These are phyloP conservation scores for Maudiozyma humilis DNA, from an alignment of 1,139 yeast species.

Conservation along the genomic window DNA sequence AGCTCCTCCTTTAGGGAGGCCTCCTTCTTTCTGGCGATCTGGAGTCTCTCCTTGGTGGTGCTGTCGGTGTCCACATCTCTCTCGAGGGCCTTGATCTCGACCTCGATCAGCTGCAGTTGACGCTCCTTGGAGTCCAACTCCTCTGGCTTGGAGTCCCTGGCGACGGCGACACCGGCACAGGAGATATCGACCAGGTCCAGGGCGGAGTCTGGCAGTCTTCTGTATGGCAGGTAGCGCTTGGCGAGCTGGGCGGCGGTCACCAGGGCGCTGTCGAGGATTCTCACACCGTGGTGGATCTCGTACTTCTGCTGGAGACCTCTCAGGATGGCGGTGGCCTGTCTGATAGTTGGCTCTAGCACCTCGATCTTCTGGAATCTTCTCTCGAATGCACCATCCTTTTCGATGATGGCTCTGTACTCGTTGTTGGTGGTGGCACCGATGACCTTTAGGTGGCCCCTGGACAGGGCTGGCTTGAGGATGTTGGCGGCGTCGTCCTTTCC, in stretches of 20 bases:
- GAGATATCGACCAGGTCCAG: slow-evolving; percentile 94
- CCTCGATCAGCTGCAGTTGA: slow-evolving; percentile 81
- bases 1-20: slow-evolving; percentile 81
- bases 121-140: slow-evolving; percentile 90
- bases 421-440: slow-evolving; percentile 96
- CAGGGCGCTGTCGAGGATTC: slow-evolving; percentile 89
- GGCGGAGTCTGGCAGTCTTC: slow-evolving; percentile 96
- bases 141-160: slow-evolving; percentile 96
- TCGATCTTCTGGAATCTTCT: slow-evolving; percentile 97
- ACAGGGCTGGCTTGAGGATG: slow-evolving; percentile 90
- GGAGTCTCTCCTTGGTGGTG: slow-evolving; percentile 78
- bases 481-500: slow-evolving; percentile 93
- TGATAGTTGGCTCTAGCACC: slow-evolving; percentile 86
- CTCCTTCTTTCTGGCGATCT: slow-evolving; percentile 65
- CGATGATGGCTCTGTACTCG: slow-evolving; percentile 85
- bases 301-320: slow-evolving; percentile 95
- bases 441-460: slow-evolving; percentile 92
- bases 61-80: slow-evolving; percentile 90
- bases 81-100: slow-evolving; percentile 93
- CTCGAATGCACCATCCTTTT: slow-evolving; percentile 97
- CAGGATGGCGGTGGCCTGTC: slow-evolving; percentile 89
- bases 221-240: slow-evolving; percentile 85
- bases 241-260: slow-evolving; percentile 95
- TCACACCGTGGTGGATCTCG: slow-evolving; percentile 96
- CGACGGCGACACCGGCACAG: slow-evolving; percentile 96